phyloP scores from a whole-genome alignment of 495 filamentous ascomycete genomes.

The Venustampulla echinocandica region DNA sequence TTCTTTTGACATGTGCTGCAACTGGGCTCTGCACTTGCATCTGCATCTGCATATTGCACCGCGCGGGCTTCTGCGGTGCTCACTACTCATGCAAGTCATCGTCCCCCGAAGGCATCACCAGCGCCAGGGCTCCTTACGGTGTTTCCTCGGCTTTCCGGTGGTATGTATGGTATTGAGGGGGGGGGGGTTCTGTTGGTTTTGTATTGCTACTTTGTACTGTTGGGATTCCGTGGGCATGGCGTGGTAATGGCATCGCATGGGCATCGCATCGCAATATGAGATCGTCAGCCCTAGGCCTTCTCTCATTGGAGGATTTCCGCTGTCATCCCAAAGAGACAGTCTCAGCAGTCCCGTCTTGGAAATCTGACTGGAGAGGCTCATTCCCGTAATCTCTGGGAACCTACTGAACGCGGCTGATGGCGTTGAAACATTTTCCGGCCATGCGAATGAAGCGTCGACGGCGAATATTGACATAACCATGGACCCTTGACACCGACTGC shows the following conservation, averaged over 20 bases:
- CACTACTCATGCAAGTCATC: constrained; percentile 20
- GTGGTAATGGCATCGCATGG: too few relatives aligned
- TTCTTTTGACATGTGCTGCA: constrained; percentile 9
- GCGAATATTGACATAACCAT: constrained; percentile 14
- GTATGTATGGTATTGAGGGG: too few relatives aligned
- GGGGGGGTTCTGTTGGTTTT: too few relatives aligned
- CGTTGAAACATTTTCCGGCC: constrained; percentile 15
- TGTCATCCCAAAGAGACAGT: not conserved
- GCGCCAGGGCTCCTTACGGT: not conserved
- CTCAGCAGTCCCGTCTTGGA: not conserved
- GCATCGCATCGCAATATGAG: constrained; percentile 1
- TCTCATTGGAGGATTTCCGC: not conserved
- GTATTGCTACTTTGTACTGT: too few relatives aligned
- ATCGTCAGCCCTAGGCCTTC: constrained; percentile 8
- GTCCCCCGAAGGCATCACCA: constrained; percentile 3
- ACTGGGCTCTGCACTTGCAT: too few relatives aligned
- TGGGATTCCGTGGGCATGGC: not conserved
- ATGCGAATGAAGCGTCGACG: constrained; percentile 9
- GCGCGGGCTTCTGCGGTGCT: not conserved
- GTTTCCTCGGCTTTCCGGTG: not conserved
- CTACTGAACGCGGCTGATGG: constrained; percentile 17
- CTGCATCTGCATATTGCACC: too few relatives aligned
- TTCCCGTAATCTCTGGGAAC: constrained; percentile 15
- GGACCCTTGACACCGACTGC: not conserved
- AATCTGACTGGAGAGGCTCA: constrained; percentile 16